Conservation (phyloP, 2,329 filamentous ascomycete species). For the Neopestalotiopsis rosae region DNA sequence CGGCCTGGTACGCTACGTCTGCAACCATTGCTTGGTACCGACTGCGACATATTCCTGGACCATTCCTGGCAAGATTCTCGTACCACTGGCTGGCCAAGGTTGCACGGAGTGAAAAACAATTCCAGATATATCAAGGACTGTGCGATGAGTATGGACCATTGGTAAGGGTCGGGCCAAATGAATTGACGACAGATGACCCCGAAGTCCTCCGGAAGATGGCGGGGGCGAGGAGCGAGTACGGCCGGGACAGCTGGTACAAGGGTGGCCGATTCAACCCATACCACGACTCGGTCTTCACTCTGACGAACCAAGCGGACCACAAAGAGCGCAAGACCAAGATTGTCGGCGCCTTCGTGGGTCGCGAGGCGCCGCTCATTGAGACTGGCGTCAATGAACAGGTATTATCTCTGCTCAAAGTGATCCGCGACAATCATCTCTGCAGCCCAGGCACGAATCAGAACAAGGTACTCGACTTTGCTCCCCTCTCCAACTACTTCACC, state of each 20-base stretch:
- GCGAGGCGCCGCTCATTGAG: conserved; percentile 28
- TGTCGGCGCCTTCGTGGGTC: conserved; percentile 25
- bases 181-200: conserved; percentile 44
- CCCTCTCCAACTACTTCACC: conserved; percentile 24
- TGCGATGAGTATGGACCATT: conserved; percentile 34
- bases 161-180: conserved; percentile 46
- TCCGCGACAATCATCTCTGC: conserved; percentile 27
- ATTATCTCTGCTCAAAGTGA: conserved; percentile 22
- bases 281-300: conserved; percentile 57
- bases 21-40: conserved; percentile 35
- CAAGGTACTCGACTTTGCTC: conserved; percentile 24
- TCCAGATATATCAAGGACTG: conserved; percentile 21
- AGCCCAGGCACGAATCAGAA: conserved; percentile 1
- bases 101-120: conserved; percentile 32
- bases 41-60: conserved; percentile 45
- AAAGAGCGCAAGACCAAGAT: conserved; percentile 33
- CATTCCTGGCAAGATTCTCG: conserved; percentile 41
- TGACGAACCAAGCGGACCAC: conserved; percentile 49
- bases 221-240: conserved; percentile 27
- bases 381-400: conserved; percentile 25
- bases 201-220: conserved; percentile 43
- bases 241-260: conserved; percentile 25
- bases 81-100: conserved; percentile 44
- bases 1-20: conserved; percentile 22
- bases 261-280: conserved; percentile 30